A percentile compares a stretch with the other conserved stretches of the same genome.
Conservation (phyloP, 345 rosid species). For the Eucalyptus guilfoylei region DNA sequence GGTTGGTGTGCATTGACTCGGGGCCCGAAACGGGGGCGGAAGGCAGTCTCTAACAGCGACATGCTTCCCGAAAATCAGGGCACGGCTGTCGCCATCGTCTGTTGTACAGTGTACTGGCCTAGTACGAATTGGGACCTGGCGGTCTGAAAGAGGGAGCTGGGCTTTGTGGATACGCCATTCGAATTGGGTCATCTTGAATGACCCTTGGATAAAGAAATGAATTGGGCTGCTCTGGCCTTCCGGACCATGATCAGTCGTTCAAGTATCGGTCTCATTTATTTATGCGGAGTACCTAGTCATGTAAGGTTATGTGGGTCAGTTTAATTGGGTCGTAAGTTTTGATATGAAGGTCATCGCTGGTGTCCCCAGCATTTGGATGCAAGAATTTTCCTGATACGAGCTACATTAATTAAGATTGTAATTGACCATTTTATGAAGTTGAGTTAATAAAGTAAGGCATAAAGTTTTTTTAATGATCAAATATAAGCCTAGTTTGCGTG, state of each 20-base stretch:
- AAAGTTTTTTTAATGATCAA: no score
- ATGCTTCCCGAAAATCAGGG: neutral
- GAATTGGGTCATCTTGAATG: neutral
- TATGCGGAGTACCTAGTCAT: neutral
- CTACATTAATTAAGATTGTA: no score
- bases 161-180: neutral
- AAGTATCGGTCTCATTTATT: no score
- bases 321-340: neutral
- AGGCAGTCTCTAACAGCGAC: neutral
- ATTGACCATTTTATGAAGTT: fast-evolving
- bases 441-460: no score
- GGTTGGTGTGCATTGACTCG: neutral
- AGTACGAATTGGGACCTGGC: neutral
- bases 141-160: neutral
- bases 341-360: neutral
- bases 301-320: no score
- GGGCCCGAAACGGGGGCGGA: neutral
- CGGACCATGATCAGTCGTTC: no score
- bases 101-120: neutral
- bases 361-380: neutral
- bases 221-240: neutral
- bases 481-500: fast-evolving
- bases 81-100: neutral
- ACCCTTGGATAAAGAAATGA: neutral
- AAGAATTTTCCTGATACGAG: fast-evolving